phyloP scores from a whole-genome alignment of 306 rosid genomes.

The Cucurbita pepo region DNA sequence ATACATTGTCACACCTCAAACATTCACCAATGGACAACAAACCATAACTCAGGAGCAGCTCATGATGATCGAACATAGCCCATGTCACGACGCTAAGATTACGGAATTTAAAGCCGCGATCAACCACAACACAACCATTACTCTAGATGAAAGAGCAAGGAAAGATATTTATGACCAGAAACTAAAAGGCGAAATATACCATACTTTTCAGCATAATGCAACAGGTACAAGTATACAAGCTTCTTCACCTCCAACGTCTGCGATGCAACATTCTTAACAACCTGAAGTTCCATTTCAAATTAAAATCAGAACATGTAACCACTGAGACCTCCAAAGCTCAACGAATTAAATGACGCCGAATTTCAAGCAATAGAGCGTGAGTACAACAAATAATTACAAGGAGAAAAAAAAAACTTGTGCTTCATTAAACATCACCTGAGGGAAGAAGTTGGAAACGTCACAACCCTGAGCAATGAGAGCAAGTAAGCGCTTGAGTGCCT shows the following conservation, averaged over 20 bases:
- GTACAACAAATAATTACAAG: background rate
- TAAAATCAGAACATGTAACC: background rate
- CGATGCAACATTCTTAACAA: constrained; percentile 89
- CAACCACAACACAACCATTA: background rate
- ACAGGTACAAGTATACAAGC: constrained; percentile 83
- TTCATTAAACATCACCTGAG: constrained; percentile 36
- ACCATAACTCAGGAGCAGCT: background rate
- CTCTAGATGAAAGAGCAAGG: background rate
- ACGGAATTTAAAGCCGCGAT: background rate
- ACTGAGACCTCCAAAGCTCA: background rate
- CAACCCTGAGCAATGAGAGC: constrained; percentile 97
- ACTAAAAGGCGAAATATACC: constrained; percentile 10
- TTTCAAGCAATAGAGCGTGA: background rate
- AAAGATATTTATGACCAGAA: background rate
- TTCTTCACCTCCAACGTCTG: constrained; percentile 87
- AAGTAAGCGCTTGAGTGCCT: constrained; percentile 89
- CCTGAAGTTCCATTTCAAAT: constrained; percentile 36
- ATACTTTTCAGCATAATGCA: constrained; percentile 96
- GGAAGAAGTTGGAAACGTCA: constrained; percentile 89
- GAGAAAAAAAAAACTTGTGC: too few relatives aligned
- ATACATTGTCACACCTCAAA: background rate
- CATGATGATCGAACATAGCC: background rate
- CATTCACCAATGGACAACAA: background rate
- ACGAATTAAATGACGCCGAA: background rate
- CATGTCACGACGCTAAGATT: background rate